Evolutionary conservation across 208 protist species (phyloP), one percentile per base, ranked within the genome.

Genomic region (Acanthamoeba culbertsoni): DNA sequence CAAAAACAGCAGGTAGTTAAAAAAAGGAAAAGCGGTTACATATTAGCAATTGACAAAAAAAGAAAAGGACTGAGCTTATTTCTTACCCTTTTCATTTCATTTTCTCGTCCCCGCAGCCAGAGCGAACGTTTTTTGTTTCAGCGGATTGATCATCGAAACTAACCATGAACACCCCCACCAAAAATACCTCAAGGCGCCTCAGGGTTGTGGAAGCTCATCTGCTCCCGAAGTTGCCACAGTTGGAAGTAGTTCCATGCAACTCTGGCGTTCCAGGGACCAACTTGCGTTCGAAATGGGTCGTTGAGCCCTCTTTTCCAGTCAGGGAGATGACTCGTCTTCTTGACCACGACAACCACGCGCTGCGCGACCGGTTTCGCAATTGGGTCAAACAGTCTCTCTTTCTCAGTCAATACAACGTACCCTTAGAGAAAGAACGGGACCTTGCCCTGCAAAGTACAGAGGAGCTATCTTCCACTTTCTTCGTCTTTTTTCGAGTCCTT

Each of bases 321-420:
- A 18, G 8, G 7, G 73, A 51, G 26, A 77, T 93, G 46, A 82
- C 48, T 1, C 2, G 37, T 8, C 46, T 93, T 12, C 62, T 93
- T 42, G 91, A 93, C 65, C 65, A 93, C 73, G 91, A 93, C 91
- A 93, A 93, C 73, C 73, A 93, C 71, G 91, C 86, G 18, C 53
- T 88, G 91, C 45, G 91, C 28, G 33, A 53, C 42, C n/a, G 55
- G 4, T 68, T 93, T 33, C 28, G 88, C 31, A 42, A 16, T 6
- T 93, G 75, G 28, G 45, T 42, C 45, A 88, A 93, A 55, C 48
- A 65, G 40, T 57, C 82, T 0, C 42, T 84, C 46, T 88, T 88
- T 31, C 33, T 95, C 45, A 73, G 90, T 43, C 43, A 51, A 35
- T 37, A 94, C 57, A 51, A 94, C 79, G 51, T 95, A 5, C 75